These are phyloP conservation scores for Quercus lobata DNA, from an alignment of 331 rosid genomes.

Conservation along the genomic window DNA sequence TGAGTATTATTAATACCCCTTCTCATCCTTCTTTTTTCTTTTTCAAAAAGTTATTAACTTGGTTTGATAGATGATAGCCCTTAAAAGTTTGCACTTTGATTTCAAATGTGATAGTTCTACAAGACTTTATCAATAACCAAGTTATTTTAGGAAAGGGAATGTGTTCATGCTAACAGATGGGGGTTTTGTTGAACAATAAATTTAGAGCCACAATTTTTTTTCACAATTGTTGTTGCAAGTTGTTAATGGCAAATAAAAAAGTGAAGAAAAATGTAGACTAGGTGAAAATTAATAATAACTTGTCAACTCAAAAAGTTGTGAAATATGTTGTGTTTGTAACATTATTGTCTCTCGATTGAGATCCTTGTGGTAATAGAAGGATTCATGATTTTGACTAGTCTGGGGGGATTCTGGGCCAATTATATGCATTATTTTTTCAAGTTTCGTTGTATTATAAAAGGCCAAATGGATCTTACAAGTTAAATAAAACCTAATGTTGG, in stretches of 20 bases:
- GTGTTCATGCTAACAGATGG: background rate
- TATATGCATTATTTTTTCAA: background rate
- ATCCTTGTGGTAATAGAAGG: background rate
- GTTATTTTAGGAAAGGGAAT: background rate
- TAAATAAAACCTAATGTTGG: background rate
- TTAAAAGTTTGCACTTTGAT: background rate
- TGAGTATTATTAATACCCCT: constrained; percentile 19
- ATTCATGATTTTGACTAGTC: background rate
- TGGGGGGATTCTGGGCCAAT: background rate
- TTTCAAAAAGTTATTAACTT: background rate
- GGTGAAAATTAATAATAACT: too few species aligned
- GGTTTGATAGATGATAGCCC: background rate
- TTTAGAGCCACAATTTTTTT: too few species aligned
- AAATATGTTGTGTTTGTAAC: too few species aligned
- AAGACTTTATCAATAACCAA: background rate
- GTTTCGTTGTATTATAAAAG: background rate
- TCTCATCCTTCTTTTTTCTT: background rate
- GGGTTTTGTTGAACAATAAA: too few species aligned
- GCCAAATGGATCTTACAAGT: background rate
- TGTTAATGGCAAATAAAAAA: too few species aligned
- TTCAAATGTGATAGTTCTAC: background rate
- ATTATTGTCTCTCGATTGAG: background rate
- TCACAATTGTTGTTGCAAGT: too few species aligned
- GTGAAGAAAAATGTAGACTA: too few species aligned
- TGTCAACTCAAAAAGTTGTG: too few species aligned